phyloP scores from a whole-genome alignment of 2,329 filamentous ascomycete species.

The Aspergillus candidus region DNA sequence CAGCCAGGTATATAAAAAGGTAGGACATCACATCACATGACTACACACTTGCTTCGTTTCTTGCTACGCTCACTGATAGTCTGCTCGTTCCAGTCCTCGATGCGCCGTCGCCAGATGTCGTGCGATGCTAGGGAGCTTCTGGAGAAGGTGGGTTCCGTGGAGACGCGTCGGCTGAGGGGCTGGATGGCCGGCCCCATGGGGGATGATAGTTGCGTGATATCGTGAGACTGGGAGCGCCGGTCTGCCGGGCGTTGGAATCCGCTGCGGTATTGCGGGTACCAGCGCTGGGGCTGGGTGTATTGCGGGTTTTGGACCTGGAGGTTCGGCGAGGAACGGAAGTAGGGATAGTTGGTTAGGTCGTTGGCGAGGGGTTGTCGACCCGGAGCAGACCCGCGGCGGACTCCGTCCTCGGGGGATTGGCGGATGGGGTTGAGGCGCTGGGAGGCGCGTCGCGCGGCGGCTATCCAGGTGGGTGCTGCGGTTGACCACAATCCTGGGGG shows the following conservation, averaged over 20 bases:
- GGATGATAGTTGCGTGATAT: constrained; percentile 7
- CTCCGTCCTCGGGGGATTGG: too few species aligned
- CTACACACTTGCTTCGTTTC: constrained; percentile 31
- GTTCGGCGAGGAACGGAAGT: constrained; percentile 30
- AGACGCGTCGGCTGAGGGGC: constrained; percentile 22
- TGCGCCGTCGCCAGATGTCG: constrained; percentile 34
- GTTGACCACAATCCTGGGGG: too few species aligned
- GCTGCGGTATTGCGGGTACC: constrained; percentile 12
- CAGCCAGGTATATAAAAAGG: not conserved
- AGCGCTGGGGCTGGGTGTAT: constrained; percentile 16
- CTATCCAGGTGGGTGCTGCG: too few species aligned
- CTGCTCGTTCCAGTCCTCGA: constrained; percentile 36
- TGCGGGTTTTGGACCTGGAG: constrained; percentile 21
- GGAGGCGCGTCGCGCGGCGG: too few species aligned
- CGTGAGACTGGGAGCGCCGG: constrained; percentile 16
- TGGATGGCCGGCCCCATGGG: constrained; percentile 3
- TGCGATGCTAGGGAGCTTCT: constrained; percentile 21
- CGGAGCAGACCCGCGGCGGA: too few species aligned
- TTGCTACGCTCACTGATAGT: constrained; percentile 32
- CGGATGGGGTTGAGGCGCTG: not conserved
- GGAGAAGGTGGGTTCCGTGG: constrained; percentile 28
- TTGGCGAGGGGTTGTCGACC: too few species aligned
- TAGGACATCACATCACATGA: constrained; percentile 27
- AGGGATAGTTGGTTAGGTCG: constrained; percentile 20
- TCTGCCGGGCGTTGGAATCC: constrained; percentile 9